Conservation (phyloP, 768 basidiomycete genomes). For the Fomitopsis pulvina region DNA sequence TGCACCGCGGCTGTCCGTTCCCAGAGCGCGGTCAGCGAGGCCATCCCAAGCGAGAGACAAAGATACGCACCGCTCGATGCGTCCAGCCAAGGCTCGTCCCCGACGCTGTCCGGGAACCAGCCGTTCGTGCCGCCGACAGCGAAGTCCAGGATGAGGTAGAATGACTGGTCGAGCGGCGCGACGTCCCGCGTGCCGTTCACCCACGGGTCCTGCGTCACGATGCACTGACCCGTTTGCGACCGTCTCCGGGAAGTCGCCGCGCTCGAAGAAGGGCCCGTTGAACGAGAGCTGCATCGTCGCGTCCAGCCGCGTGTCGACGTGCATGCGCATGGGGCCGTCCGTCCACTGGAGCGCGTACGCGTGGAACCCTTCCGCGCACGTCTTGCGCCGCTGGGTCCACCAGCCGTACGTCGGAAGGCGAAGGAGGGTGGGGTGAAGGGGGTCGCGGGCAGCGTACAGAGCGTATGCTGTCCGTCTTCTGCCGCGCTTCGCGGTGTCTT, state of each 20-base stretch:
- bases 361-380: constrained; percentile 71
- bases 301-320: constrained; percentile 79
- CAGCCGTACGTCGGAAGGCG: constrained; percentile 83
- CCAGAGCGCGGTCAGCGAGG: background rate
- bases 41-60: no score
- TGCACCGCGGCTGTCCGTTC: constrained; percentile 51
- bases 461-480: no score
- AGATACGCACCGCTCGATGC: constrained; percentile 35
- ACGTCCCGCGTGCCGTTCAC: constrained; percentile 52
- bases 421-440: no score
- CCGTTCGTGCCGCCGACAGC: constrained; percentile 87
- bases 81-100: constrained; percentile 78
- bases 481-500: no score
- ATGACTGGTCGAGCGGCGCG: constrained; percentile 81
- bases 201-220: constrained; percentile 73
- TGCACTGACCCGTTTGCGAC: constrained; percentile 55
- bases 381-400: constrained; percentile 59
- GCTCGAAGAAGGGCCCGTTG: constrained; percentile 71
- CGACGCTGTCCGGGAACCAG: constrained; percentile 85
- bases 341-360: constrained; percentile 85
- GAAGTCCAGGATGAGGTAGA: constrained; percentile 81
- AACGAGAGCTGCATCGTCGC: constrained; percentile 67
- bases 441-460: no score
- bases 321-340: constrained; percentile 73
- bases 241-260: constrained; percentile 61